Conservation (phyloP, 306 rosid species). For the Fagus sylvatica region DNA sequence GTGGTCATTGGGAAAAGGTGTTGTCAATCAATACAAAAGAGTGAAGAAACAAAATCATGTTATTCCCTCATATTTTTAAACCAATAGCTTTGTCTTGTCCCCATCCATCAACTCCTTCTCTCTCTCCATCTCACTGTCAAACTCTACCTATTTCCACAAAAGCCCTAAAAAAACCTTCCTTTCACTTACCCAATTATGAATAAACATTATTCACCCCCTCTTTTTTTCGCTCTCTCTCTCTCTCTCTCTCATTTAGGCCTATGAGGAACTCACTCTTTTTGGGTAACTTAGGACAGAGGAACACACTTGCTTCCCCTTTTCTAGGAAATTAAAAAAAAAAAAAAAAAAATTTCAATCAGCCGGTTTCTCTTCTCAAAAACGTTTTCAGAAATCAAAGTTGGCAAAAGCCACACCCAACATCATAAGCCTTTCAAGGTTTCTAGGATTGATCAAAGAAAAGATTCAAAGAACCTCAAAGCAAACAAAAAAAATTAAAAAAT, state of each 20-base stretch:
- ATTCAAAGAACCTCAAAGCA: conserved; percentile 35
- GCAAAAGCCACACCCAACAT: conserved; percentile 30
- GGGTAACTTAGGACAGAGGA: conserved; percentile 23
- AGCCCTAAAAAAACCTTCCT: conserved; percentile 36
- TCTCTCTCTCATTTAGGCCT: background rate
- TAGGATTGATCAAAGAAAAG: conserved; percentile 55
- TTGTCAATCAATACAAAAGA: conserved; percentile 68
- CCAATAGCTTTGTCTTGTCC: conserved; percentile 44
- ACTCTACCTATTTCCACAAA: conserved; percentile 52
- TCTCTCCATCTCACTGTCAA: conserved; percentile 39
- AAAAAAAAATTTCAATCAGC: background rate
- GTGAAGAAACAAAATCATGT: conserved; percentile 54
- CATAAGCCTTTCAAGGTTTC: conserved; percentile 47
- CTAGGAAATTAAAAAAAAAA: conserved; percentile 14
- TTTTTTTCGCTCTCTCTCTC: background rate
- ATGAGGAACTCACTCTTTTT: background rate
- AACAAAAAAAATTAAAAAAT: background rate
- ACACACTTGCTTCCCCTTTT: conserved; percentile 34
- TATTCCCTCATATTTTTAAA: conserved; percentile 43
- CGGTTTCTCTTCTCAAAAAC: conserved; percentile 23
- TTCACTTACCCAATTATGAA: conserved; percentile 28
- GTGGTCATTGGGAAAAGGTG: conserved; percentile 43
- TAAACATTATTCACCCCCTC: conserved; percentile 16
- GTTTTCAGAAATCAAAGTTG: conserved; percentile 28
- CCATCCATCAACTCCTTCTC: conserved; percentile 53